Conservation (phyloP, 2,329 filamentous ascomycete species). For the Clonostachys rhizophaga region DNA sequence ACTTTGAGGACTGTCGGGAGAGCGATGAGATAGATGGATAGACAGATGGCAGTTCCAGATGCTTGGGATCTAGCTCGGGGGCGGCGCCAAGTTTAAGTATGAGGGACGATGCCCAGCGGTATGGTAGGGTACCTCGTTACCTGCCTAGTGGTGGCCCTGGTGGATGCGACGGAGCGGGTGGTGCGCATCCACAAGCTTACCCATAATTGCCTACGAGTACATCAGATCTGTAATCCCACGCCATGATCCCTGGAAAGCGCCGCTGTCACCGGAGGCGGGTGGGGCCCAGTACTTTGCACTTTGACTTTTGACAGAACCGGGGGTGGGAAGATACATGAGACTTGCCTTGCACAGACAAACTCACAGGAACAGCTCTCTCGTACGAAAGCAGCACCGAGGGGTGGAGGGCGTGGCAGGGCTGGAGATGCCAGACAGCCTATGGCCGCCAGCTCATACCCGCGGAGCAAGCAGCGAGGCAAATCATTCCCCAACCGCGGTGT, state of each 20-base stretch:
- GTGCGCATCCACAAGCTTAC: not conserved
- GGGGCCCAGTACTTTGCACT: not conserved
- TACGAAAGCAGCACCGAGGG: too few relatives aligned
- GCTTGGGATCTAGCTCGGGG: conserved; percentile 1
- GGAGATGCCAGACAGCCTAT: too few relatives aligned
- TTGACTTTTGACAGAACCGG: too few relatives aligned
- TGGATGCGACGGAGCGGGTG: not conserved
- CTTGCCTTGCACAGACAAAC: too few relatives aligned
- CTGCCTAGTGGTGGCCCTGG: not conserved
- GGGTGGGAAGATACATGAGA: too few relatives aligned
- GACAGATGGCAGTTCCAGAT: not conserved
- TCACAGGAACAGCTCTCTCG: too few relatives aligned
- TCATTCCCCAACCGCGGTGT: too few relatives aligned
- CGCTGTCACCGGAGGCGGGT: not conserved
- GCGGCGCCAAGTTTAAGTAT: conserved; percentile 4
- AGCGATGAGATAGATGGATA: not conserved
- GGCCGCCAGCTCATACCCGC: too few relatives aligned
- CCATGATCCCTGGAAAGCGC: conserved; percentile 4
- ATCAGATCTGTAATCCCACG: conserved; percentile 5
- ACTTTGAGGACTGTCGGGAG: not conserved
- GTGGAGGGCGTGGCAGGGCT: too few relatives aligned
- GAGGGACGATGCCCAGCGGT: not conserved
- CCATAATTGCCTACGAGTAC: not conserved
- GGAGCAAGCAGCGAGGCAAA: too few relatives aligned
- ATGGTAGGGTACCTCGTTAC: not conserved